Conservation (phyloP, 176 grass and related monocot species). For the Coix lacrymajobi region DNA sequence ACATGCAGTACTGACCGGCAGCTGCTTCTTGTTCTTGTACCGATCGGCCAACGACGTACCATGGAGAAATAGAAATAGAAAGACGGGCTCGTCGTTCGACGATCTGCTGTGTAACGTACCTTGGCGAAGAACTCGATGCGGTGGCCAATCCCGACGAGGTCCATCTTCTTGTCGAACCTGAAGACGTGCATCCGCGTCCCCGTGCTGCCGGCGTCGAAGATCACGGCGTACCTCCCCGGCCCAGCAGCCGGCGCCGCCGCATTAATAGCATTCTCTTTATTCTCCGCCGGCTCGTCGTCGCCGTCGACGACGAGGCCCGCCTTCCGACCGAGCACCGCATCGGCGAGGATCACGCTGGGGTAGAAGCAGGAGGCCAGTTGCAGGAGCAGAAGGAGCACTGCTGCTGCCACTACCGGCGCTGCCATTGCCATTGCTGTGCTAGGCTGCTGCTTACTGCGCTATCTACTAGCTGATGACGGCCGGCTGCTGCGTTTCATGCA, state of each 20-base stretch:
- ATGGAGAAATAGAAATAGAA: too few species aligned
- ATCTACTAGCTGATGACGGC: too few species aligned
- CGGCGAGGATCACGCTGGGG: background rate
- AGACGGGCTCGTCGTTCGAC: background rate
- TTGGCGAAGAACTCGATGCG: background rate
- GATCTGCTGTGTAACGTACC: background rate
- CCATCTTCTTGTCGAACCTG: slow-evolving; percentile 3
- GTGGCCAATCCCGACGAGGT: background rate
- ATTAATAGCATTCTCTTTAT: too few species aligned
- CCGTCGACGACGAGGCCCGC: background rate
- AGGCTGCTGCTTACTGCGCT: too few species aligned
- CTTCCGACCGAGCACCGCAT: background rate
- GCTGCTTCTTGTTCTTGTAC: background rate
- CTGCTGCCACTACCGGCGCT: background rate
- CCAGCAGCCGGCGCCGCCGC: background rate
- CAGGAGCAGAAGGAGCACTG: background rate
- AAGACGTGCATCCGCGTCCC: background rate
- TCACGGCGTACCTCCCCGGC: background rate
- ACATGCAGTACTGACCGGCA: too few species aligned
- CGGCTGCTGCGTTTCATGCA: too few species aligned
- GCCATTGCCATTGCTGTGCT: too few species aligned
- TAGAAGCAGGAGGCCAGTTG: background rate
- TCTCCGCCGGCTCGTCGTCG: background rate
- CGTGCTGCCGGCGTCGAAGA: slow-evolving; percentile 13
- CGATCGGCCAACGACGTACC: too few species aligned